phyloP scores from a whole-genome alignment of 2,329 filamentous ascomycete species.

The Alternaria infectoria region DNA sequence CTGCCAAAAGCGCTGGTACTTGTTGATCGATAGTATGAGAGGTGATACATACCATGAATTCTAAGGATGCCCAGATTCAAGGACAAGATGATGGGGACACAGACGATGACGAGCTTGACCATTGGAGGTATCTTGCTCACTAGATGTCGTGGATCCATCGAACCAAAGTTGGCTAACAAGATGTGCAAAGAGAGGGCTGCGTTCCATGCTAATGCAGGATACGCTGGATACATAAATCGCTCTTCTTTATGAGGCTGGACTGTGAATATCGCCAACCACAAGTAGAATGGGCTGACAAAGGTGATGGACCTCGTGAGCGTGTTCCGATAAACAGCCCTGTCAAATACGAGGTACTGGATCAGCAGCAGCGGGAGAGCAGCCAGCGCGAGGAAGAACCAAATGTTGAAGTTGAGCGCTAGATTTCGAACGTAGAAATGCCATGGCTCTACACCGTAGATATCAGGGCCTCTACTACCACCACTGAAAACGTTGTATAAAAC shows the following conservation, averaged over 20 bases:
- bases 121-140: conserved; percentile 74
- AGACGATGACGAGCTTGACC: conserved; percentile 71
- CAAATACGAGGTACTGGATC: conserved; percentile 71
- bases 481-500: conserved; percentile 95
- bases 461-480: conserved; percentile 75
- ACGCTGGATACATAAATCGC: conserved; percentile 96
- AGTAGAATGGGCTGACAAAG: conserved; percentile 85
- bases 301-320: conserved; percentile 77
- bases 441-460: conserved; percentile 94
- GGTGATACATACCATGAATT: conserved; percentile 59
- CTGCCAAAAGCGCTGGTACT: neutral
- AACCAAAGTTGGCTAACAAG: conserved; percentile 75
- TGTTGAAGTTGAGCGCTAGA: conserved; percentile 89
- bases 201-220: conserved; percentile 88
- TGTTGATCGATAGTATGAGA: neutral
- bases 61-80: conserved; percentile 72
- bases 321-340: conserved; percentile 67
- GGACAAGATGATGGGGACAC: conserved; percentile 66
- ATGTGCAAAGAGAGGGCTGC: conserved; percentile 86
- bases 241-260: conserved; percentile 96
- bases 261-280: conserved; percentile 93
- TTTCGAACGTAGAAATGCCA: conserved; percentile 98
- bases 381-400: conserved; percentile 87
- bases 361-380: conserved; percentile 75
- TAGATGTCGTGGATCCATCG: conserved; percentile 69